Conservation (phyloP, 2,329 filamentous ascomycete genomes). For the Claviceps digitariae region DNA sequence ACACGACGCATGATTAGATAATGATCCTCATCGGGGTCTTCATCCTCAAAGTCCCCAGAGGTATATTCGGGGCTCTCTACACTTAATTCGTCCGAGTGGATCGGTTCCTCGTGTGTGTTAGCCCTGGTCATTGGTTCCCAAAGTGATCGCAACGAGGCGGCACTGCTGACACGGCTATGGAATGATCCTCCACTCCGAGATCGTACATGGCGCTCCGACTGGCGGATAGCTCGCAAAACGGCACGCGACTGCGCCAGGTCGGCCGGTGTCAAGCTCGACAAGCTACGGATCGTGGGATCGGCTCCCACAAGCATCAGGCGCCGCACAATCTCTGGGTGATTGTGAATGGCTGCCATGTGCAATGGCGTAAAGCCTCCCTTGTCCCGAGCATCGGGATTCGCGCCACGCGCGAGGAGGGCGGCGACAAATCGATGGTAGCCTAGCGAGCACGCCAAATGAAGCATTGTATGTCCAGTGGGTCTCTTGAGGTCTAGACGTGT, state of each 20-base stretch:
- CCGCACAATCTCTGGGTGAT: conserved; percentile 62
- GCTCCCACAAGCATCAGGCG: conserved; percentile 61
- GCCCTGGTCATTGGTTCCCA: conserved; percentile 41
- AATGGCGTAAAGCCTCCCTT: conserved; percentile 70
- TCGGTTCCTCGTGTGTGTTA: conserved; percentile 19
- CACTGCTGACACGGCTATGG: conserved; percentile 51
- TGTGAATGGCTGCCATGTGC: conserved; percentile 67
- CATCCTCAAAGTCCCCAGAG: conserved; percentile 29
- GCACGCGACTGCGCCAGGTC: conserved; percentile 56
- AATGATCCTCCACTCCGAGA: conserved; percentile 52
- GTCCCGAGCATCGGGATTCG: conserved; percentile 60
- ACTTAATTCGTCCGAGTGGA: conserved; percentile 26
- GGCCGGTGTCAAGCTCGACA: conserved; percentile 55
- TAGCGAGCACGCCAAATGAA: conserved; percentile 65
- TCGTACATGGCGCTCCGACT: conserved; percentile 46
- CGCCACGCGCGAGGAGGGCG: conserved; percentile 63
- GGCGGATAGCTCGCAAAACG: conserved; percentile 49
- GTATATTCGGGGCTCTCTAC: conserved; percentile 32
- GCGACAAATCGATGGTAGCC: conserved; percentile 65
- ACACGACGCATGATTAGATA: conserved; percentile 23
- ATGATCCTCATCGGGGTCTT: conserved; percentile 24
- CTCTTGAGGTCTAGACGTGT: conserved; percentile 52
- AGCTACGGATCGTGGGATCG: conserved; percentile 54
- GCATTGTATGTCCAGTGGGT: conserved; percentile 62
- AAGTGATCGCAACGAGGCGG: conserved; percentile 51